phyloP scores from a whole-genome alignment of 1,139 yeast genomes.

The Hyphopichia pseudoburtonii region DNA sequence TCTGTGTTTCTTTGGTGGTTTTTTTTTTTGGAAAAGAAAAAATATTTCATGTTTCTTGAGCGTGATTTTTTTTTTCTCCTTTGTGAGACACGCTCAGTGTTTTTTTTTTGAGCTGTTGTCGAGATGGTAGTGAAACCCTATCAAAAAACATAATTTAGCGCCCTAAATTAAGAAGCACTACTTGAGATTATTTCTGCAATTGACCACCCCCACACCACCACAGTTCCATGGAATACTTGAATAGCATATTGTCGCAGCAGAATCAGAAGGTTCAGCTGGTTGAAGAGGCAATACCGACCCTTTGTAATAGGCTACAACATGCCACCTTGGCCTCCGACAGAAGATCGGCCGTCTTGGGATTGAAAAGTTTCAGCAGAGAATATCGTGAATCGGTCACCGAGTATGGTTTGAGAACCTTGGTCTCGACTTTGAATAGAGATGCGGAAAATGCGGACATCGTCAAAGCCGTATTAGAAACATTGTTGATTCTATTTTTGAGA shows the following conservation, averaged over 20 bases:
- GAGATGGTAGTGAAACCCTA: too few species aligned
- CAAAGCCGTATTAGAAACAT: constrained; percentile 81
- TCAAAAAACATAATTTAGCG: too few species aligned
- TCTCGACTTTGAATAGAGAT: constrained; percentile 68
- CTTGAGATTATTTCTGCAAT: background rate
- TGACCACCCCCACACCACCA: background rate
- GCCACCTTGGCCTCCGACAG: constrained; percentile 83
- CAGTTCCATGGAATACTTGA: constrained; percentile 38
- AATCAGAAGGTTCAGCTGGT: constrained; percentile 57
- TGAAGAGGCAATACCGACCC: constrained; percentile 83
- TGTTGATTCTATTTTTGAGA: constrained; percentile 75
- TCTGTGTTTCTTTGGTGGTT: too few species aligned
- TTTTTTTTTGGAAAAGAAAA: too few species aligned
- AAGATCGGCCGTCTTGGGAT: constrained; percentile 85
- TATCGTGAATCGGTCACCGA: constrained; percentile 91
- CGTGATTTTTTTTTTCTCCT: too few species aligned
- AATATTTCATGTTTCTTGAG: too few species aligned
- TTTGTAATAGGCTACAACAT: constrained; percentile 85
- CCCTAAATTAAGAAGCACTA: too few species aligned
- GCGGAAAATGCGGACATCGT: constrained; percentile 68
- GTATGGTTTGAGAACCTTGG: constrained; percentile 76
- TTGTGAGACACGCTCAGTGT: too few species aligned
- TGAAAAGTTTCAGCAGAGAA: constrained; percentile 87
- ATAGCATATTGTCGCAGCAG: constrained; percentile 34
- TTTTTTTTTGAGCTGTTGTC: too few species aligned